Evolutionary conservation across 352 stramenopile species (phyloP).

Genomic region (Blastocystis sp.): DNA sequence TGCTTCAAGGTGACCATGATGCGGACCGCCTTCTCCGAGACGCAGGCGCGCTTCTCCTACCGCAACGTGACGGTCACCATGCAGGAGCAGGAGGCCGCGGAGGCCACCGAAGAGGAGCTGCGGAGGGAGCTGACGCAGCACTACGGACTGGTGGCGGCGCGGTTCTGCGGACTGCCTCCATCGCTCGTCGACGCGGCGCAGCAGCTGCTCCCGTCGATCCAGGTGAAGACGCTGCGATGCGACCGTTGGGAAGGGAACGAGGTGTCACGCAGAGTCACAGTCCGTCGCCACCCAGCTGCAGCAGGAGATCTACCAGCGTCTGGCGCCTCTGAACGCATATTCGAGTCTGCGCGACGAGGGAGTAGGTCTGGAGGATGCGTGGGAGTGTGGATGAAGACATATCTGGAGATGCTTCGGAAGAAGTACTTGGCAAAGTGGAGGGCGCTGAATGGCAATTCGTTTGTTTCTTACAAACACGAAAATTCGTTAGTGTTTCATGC

Average conservation of each 20-base stretch:
- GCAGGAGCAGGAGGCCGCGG: neutral
- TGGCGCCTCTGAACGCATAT: neutral
- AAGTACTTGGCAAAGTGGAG: neutral
- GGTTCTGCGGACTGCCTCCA: neutral
- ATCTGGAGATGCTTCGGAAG: neutral
- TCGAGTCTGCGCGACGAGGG: neutral
- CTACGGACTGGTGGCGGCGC: slow-evolving; percentile 11
- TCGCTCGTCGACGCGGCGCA: neutral
- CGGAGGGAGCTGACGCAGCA: neutral
- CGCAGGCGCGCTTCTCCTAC: neutral
- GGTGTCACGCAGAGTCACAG: neutral
- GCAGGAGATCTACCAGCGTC: neutral
- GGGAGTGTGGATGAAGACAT: neutral
- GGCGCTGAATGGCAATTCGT: neutral
- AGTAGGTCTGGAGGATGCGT: neutral
- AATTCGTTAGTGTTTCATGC: slow-evolving; percentile 24
- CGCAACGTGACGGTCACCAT: neutral
- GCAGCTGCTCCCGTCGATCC: neutral
- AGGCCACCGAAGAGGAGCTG: neutral
- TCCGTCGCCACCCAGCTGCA: neutral
- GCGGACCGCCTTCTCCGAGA: neutral
- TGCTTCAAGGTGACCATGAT: neutral
- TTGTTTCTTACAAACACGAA: neutral
- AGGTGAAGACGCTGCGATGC: slow-evolving; percentile 8
- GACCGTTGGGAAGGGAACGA: neutral